Evolutionary conservation across 306 rosid species (phyloP).

Genomic region (Cucurbita ficifolia): DNA sequence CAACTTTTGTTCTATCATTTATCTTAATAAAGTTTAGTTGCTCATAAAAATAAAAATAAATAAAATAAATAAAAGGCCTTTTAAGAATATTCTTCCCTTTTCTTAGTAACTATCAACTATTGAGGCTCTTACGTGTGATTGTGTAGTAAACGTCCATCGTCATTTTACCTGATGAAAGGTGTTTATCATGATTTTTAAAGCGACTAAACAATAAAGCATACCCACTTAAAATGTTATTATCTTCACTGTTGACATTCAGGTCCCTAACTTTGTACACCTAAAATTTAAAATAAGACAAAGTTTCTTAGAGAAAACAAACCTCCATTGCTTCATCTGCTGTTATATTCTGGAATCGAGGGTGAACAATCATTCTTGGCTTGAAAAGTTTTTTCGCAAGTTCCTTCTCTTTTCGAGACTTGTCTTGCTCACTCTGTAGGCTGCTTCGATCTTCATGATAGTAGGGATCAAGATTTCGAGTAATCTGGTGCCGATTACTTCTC

Average conservation of each 20-base stretch:
- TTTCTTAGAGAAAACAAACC: constrained; percentile 31
- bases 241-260: not conserved
- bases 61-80: too few species aligned
- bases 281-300: not conserved
- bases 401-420: constrained; percentile 76
- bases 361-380: constrained; percentile 96
- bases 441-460: constrained; percentile 77
- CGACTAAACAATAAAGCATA: not conserved
- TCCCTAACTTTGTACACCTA: not conserved
- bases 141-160: not conserved
- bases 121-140: not conserved
- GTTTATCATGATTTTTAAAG: not conserved
- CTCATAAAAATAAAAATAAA: too few species aligned
- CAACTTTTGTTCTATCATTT: not conserved
- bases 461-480: constrained; percentile 38
- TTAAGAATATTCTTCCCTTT: not conserved
- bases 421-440: constrained; percentile 63
- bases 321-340: constrained; percentile 93
- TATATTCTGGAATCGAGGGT: constrained; percentile 92
- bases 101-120: not conserved
- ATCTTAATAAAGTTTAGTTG: not conserved
- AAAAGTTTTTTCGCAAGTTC: constrained; percentile 89
- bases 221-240: not conserved
- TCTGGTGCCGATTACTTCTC: constrained; percentile 62
- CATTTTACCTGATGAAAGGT: not conserved